phyloP scores from a whole-genome alignment of 2,329 filamentous ascomycete genomes.

The Thelonectria olida region DNA sequence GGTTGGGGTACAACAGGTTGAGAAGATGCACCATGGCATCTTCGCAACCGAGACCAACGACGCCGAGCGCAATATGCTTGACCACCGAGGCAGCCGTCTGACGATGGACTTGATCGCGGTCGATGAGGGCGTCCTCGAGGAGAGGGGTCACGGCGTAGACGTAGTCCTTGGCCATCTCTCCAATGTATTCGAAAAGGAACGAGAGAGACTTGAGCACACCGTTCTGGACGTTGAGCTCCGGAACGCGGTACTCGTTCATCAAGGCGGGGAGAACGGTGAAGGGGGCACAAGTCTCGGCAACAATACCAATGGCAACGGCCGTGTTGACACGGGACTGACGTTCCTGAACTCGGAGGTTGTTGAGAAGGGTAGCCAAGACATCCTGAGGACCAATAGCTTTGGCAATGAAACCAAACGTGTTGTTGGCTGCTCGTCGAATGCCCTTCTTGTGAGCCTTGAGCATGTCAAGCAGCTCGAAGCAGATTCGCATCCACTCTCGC shows the following conservation, averaged over 20 bases:
- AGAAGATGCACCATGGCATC: slow-evolving; percentile 98
- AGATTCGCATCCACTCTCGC: slow-evolving; percentile 99
- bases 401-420: slow-evolving; percentile 99
- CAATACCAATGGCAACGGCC: slow-evolving; percentile 97
- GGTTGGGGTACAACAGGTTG: slow-evolving; percentile 94
- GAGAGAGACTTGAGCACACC: slow-evolving; percentile 96
- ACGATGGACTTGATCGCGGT: slow-evolving; percentile 96
- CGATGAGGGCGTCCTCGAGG: slow-evolving; percentile 95
- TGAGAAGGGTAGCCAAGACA: slow-evolving; percentile 92
- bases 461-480: slow-evolving; percentile 98
- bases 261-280: slow-evolving; percentile 98
- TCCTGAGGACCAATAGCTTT: slow-evolving; percentile 99
- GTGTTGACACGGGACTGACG: slow-evolving; percentile 98
- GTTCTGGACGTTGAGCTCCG: slow-evolving; percentile 98
- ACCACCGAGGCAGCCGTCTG: slow-evolving; percentile 97
- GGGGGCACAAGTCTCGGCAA: slow-evolving; percentile 96
- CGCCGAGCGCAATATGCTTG: slow-evolving; percentile 96
- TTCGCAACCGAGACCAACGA: slow-evolving; percentile 97
- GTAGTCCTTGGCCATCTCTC: slow-evolving; percentile 99
- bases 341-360: slow-evolving; percentile 96
- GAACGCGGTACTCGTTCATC: slow-evolving; percentile 99
- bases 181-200: slow-evolving; percentile 99
- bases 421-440: slow-evolving; percentile 97
- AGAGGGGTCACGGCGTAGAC: slow-evolving; percentile 97
- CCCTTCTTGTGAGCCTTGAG: slow-evolving; percentile 99